Evolutionary conservation across 208 protist genomes (phyloP).

Genomic region (Crithidia expoeki): DNA sequence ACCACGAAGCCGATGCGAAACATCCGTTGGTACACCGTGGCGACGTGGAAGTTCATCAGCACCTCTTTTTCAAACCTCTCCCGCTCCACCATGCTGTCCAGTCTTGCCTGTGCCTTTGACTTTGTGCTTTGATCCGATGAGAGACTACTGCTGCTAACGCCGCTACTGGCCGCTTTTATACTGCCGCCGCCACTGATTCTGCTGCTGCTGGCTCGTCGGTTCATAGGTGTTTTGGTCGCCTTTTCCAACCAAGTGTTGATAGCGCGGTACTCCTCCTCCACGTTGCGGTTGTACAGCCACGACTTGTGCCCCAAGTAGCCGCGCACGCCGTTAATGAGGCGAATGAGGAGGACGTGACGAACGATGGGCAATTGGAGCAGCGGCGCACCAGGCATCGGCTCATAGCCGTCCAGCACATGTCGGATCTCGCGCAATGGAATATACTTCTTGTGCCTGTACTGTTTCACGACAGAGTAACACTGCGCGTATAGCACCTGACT

Average conservation of each 20-base stretch:
- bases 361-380: slow-evolving; percentile 82
- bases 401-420: slow-evolving; percentile 63
- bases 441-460: slow-evolving; percentile 79
- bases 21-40: slow-evolving; percentile 81
- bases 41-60: slow-evolving; percentile 75
- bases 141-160: background rate
- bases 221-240: slow-evolving; percentile 23
- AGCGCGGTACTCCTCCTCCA: slow-evolving; percentile 70
- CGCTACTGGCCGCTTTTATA: background rate
- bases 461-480: slow-evolving; percentile 60
- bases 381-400: slow-evolving; percentile 54
- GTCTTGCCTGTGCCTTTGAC: slow-evolving; percentile 12
- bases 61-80: slow-evolving; percentile 83
- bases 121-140: background rate
- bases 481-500: slow-evolving; percentile 84
- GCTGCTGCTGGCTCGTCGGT: background rate
- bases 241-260: slow-evolving; percentile 64
- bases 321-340: slow-evolving; percentile 68
- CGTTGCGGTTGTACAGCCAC: slow-evolving; percentile 80
- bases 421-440: slow-evolving; percentile 70
- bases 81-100: slow-evolving; percentile 60
- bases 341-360: slow-evolving; percentile 74
- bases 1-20: slow-evolving; percentile 51
- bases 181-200: background rate
- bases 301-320: slow-evolving; percentile 43